phyloP scores from a whole-genome alignment of 1,139 yeast species.

The Pichia sp. region DNA sequence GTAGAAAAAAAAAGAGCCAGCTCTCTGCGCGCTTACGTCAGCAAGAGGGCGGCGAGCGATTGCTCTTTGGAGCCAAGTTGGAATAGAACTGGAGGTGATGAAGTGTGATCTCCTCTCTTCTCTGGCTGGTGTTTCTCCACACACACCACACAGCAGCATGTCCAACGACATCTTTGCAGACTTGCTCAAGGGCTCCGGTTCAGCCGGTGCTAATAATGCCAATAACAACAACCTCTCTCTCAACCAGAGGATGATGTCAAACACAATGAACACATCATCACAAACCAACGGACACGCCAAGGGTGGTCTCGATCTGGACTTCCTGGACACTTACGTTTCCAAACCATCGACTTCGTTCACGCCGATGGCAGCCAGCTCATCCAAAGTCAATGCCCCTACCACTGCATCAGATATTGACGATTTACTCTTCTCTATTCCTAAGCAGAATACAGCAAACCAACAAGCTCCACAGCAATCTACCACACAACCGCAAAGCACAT shows the following conservation, averaged over 20 bases:
- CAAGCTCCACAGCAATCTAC: slow-evolving; percentile 1
- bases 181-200: slow-evolving; percentile 32
- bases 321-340: slow-evolving; percentile 18
- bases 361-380: too few species aligned
- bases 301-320: slow-evolving; percentile 17
- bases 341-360: too few species aligned
- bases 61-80: too few species aligned
- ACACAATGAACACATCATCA: slow-evolving; percentile 2
- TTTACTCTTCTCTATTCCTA: slow-evolving; percentile 22
- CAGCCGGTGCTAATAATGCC: slow-evolving; percentile 8
- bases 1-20: too few species aligned
- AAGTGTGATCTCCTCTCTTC: too few species aligned
- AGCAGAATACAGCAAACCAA: slow-evolving; percentile 8
- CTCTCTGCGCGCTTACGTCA: not conserved
- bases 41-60: too few species aligned
- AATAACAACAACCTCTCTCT: slow-evolving; percentile 24
- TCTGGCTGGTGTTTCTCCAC: too few species aligned
- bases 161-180: slow-evolving; percentile 46
- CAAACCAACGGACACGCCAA: not conserved
- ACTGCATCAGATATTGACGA: slow-evolving; percentile 7
- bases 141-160: too few species aligned
- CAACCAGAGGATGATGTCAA: slow-evolving; percentile 28
- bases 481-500: slow-evolving; percentile 2
- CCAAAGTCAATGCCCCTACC: too few species aligned
- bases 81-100: not conserved